Conservation (phyloP, 2,329 filamentous ascomycete species). For the Colletotrichum simmondsii region DNA sequence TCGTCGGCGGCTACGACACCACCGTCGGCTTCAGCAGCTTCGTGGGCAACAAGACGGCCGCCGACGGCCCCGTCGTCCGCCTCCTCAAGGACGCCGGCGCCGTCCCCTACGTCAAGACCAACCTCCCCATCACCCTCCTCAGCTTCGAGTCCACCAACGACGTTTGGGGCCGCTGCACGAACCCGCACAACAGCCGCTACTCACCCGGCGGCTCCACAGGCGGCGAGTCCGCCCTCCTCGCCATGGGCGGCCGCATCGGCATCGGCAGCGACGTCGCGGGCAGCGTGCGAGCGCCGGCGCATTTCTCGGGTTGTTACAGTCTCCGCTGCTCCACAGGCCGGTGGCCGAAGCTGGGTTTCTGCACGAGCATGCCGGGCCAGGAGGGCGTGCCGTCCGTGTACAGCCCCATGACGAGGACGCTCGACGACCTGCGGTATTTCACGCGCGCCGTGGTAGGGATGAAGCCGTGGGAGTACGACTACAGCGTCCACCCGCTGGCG, state of each 20-base stretch:
- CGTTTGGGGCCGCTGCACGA: slow-evolving; percentile 84
- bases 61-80: slow-evolving; percentile 79
- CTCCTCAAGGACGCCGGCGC: slow-evolving; percentile 89
- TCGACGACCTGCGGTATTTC: slow-evolving; percentile 87
- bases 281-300: slow-evolving; percentile 86
- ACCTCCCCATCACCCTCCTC: slow-evolving; percentile 85
- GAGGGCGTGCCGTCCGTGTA: slow-evolving; percentile 91
- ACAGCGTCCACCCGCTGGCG: slow-evolving; percentile 83
- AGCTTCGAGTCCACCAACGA: slow-evolving; percentile 84
- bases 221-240: slow-evolving; percentile 84
- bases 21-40: slow-evolving; percentile 84
- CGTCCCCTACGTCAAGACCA: slow-evolving; percentile 93
- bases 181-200: slow-evolving; percentile 86
- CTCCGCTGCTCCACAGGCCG: slow-evolving; percentile 88
- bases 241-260: slow-evolving; percentile 85
- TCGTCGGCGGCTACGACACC: slow-evolving; percentile 84
- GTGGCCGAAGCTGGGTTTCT: slow-evolving; percentile 87
- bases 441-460: slow-evolving; percentile 81
- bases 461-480: slow-evolving; percentile 90
- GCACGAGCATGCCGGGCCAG: slow-evolving; percentile 91
- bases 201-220: slow-evolving; percentile 91
- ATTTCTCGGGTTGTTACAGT: slow-evolving; percentile 90
- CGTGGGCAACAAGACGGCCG: slow-evolving; percentile 70
- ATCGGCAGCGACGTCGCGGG: slow-evolving; percentile 93
- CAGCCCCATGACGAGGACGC: slow-evolving; percentile 89